Percentiles rank a stretch among this genome's conserved stretches.
Evolutionary conservation across 2,329 filamentous ascomycete genomes (phyloP).

Genomic region (Neonectria hederae): DNA sequence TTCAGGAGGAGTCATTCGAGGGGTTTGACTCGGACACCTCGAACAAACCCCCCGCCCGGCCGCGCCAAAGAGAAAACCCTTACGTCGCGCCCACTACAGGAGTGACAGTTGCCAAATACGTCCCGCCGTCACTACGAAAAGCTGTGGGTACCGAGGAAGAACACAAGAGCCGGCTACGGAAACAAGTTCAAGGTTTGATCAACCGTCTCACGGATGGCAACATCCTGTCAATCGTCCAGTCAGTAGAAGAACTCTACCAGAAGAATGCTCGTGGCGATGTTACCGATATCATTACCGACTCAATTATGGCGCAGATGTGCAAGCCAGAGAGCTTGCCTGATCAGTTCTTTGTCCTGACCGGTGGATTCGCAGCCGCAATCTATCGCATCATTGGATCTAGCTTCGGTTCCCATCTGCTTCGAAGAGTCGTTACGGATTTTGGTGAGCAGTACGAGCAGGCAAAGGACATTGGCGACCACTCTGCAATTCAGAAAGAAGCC

Average conservation of each 20-base stretch:
- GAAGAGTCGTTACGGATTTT: slow-evolving; percentile 80
- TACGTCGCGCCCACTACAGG: slow-evolving; percentile 77
- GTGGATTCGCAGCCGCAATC: slow-evolving; percentile 86
- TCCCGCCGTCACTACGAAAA: slow-evolving; percentile 84
- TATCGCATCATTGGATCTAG: slow-evolving; percentile 90
- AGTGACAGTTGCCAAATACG: slow-evolving; percentile 73
- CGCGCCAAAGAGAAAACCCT: slow-evolving; percentile 79
- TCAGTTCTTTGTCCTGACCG: slow-evolving; percentile 89
- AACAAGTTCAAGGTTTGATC: slow-evolving; percentile 86
- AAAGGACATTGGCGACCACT: slow-evolving; percentile 52
- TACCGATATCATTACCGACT: slow-evolving; percentile 79
- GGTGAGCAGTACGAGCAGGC: slow-evolving; percentile 68
- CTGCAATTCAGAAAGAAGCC: slow-evolving; percentile 48
- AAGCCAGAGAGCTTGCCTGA: slow-evolving; percentile 83
- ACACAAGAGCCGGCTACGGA: slow-evolving; percentile 72
- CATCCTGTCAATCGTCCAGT: slow-evolving; percentile 81
- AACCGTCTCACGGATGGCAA: slow-evolving; percentile 95
- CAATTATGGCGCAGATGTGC: slow-evolving; percentile 81
- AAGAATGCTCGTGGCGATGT: slow-evolving; percentile 88
- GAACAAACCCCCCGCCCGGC: slow-evolving; percentile 48
- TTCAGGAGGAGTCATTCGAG: slow-evolving; percentile 49
- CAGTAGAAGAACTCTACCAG: slow-evolving; percentile 85
- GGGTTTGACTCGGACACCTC: slow-evolving; percentile 51
- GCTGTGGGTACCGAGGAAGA: slow-evolving; percentile 72
- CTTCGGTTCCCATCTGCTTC: slow-evolving; percentile 87